Base-by-base conservation (phyloP, 306 rosid species). In the Cucurbita pepo region DNA sequence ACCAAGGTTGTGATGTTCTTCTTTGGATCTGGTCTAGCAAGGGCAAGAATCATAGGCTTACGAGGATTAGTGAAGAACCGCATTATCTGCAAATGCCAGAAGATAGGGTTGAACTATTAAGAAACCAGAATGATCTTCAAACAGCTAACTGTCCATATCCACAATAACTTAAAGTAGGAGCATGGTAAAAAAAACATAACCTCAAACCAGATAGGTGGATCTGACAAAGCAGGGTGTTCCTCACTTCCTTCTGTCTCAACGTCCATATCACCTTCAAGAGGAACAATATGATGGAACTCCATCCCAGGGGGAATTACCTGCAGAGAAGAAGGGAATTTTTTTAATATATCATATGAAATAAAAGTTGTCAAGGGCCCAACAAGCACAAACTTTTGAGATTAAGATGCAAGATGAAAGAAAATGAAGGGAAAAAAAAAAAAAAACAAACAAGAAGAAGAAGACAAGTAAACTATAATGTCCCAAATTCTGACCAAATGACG, bases 1-100 rank as follows among this genome's bases (percentile, higher is more conserved):
- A 94, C 96, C 89, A 94, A 83, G 73, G 98, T 90, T 75, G 96
- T 90, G 81, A 94, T 94, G 85, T 94, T 94, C 97, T 94, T 94
- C 81, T 94, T 94, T 16, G 98, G 98, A 78, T 94, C 98, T 34
- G 98, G 96, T 83, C 98, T 90, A 59, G 98, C 97, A 78, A 94
- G 98, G 73, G 98, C 98, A 59, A 94, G 97, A 77, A 94, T 90
- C 97, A 94, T 87, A 7, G 98, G 98, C 69, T 94, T 94, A 74
- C 92, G 96, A 71, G 98, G 95, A 81, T 94, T 94, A 79, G 88
- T 80, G 79, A 94, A 90, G 87, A 94, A 94, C 56, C 97, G 98
- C 98, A 90, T 88, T 79, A 94, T 90, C 98, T 94, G 88, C 73
- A 77, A 75, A 69, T 72, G 73, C 64, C 61, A 60, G 73, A 64